These are phyloP conservation scores for Hippophae rhamnoides DNA, from an alignment of 306 rosid species.

Conservation along the genomic window DNA sequence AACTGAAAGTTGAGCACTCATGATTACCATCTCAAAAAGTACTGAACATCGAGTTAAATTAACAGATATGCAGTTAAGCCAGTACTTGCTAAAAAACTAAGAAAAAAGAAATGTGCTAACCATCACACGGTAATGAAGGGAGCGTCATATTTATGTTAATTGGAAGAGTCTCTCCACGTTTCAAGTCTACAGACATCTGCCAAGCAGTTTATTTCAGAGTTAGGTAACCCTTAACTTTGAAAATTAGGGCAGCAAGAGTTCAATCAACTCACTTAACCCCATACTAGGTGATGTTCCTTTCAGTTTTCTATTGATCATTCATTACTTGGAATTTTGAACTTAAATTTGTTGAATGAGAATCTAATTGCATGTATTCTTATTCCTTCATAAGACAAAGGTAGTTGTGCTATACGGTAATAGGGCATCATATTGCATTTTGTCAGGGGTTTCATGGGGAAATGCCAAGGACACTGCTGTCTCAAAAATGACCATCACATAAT, in stretches of 20 bases:
- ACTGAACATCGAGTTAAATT: neutral
- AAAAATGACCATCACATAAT: neutral
- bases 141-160: conserved; percentile 90
- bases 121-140: conserved; percentile 94
- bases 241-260: neutral
- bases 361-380: neutral
- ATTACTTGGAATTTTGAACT: neutral
- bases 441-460: neutral
- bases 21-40: conserved; percentile 2
- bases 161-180: conserved; percentile 93
- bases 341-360: neutral
- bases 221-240: neutral
- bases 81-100: conserved; percentile 8
- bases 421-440: neutral
- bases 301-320: neutral
- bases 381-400: neutral
- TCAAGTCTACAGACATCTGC: conserved; percentile 96
- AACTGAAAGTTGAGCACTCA: conserved; percentile 10
- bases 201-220: conserved; percentile 3
- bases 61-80: conserved; percentile 6
- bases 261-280: neutral
- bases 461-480: neutral
- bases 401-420: neutral
- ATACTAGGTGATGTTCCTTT: neutral
- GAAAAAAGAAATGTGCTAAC: conserved; percentile 32